phyloP scores from a whole-genome alignment of 2,329 filamentous ascomycete genomes.

The Cytospora mali region DNA sequence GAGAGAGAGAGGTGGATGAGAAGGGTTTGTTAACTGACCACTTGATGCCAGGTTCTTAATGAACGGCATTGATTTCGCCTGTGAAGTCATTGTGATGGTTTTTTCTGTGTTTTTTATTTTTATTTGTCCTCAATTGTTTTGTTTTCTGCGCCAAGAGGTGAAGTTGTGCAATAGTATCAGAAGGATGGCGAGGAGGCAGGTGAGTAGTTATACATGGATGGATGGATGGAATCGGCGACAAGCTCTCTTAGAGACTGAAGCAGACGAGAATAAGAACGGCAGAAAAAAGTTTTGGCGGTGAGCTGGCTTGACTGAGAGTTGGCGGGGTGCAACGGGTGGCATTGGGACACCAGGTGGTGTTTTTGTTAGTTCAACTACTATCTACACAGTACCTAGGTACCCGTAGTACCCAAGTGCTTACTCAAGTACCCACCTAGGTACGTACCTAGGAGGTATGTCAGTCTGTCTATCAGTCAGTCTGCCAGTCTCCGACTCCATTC shows the following conservation, averaged over 20 bases:
- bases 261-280: conserved; percentile 15
- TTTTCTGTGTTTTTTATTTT: too few relatives aligned
- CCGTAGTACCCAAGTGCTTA: too few relatives aligned
- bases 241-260: neutral
- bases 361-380: too few relatives aligned
- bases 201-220: neutral
- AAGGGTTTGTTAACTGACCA: conserved; percentile 59
- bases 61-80: conserved; percentile 66
- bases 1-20: conserved; percentile 14
- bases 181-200: neutral
- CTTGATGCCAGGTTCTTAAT: conserved; percentile 83
- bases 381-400: too few relatives aligned
- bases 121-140: too few relatives aligned
- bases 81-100: conserved; percentile 41
- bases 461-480: too few relatives aligned
- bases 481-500: too few relatives aligned
- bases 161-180: neutral
- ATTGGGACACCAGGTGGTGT: too few relatives aligned
- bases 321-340: too few relatives aligned
- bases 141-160: too few relatives aligned
- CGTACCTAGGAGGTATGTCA: too few relatives aligned
- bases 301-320: neutral
- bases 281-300: conserved; percentile 22
- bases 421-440: too few relatives aligned
- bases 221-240: neutral